phyloP scores from a whole-genome alignment of 2,329 filamentous ascomycete species.

The Trichoderma breve region DNA sequence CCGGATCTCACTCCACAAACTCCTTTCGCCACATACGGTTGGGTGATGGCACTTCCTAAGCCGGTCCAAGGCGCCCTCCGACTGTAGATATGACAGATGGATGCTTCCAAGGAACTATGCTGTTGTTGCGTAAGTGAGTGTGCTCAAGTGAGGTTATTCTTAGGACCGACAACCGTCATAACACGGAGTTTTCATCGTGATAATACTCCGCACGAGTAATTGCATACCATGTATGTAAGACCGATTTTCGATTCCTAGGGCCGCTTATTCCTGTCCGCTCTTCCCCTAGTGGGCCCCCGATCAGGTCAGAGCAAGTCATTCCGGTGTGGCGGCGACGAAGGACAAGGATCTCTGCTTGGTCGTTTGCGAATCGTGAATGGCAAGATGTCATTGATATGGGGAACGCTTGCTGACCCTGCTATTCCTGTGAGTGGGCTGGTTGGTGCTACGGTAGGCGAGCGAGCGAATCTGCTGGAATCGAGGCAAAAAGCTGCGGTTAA shows the following conservation, averaged over 20 bases:
- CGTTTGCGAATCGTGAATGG: not conserved
- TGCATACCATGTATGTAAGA: not conserved
- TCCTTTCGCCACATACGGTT: not conserved
- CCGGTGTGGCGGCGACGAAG: not conserved
- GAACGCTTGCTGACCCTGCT: not conserved
- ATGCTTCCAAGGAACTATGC: not conserved
- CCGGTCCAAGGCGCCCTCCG: not conserved
- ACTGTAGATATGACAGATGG: not conserved
- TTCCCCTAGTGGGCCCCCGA: not conserved
- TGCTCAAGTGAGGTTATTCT: not conserved
- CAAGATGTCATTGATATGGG: not conserved
- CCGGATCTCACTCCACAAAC: not conserved
- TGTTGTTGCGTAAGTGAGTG: not conserved
- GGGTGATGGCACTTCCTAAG: not conserved
- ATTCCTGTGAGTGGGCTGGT: not conserved
- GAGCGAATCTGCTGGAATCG: not conserved
- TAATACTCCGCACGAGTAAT: not conserved
- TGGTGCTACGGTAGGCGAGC: not conserved
- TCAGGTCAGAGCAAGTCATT: not conserved
- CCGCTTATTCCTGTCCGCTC: not conserved
- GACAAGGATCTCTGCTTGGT: conserved; percentile 1
- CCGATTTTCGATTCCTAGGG: not conserved
- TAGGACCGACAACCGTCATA: not conserved
- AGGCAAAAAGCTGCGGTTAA: not conserved
- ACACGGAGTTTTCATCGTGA: not conserved